Conservation (phyloP, 345 rosid species). For the Boechera stricta region DNA sequence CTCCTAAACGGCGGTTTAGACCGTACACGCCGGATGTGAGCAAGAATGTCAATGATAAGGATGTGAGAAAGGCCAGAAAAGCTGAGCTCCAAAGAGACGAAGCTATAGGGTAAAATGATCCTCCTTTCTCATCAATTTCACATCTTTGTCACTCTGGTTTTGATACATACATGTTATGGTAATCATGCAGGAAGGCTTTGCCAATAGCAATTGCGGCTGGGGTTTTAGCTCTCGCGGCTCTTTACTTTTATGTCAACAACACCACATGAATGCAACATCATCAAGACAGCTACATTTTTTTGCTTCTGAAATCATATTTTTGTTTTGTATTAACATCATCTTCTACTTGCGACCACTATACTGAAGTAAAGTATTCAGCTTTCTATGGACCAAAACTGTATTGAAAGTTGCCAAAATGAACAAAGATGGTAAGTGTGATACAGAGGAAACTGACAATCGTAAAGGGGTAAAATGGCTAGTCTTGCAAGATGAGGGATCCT, state of each 20-base stretch:
- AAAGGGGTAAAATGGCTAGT: constrained; percentile 41
- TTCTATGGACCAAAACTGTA: constrained; percentile 35
- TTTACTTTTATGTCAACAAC: constrained; percentile 73
- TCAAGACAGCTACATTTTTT: constrained; percentile 9
- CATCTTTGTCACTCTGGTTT: not conserved
- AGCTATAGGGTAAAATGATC: constrained; percentile 62
- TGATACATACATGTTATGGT: not conserved
- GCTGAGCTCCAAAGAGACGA: constrained; percentile 73
- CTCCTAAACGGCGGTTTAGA: constrained; percentile 91
- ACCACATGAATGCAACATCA: not conserved
- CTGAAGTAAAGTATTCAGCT: constrained; percentile 25
- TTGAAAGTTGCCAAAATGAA: not conserved
- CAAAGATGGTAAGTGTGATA: constrained; percentile 4
- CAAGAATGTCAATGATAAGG: constrained; percentile 65
- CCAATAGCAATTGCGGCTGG: constrained; percentile 80
- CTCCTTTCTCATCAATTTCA: not conserved
- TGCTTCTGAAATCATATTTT: not conserved
- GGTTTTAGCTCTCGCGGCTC: constrained; percentile 64
- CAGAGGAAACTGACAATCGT: not conserved
- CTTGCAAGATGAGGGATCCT: constrained; percentile 83
- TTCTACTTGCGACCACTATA: not conserved
- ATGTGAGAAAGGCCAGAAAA: constrained; percentile 77
- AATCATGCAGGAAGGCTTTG: constrained; percentile 63
- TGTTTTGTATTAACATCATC: constrained; percentile 26
- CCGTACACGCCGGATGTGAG: constrained; percentile 63